Percentiles rank a stretch among this genome's conserved stretches.
These are phyloP conservation scores for Elaeis guineensis DNA, from an alignment of 176 grass and related monocot genomes.

Conservation along the genomic window DNA sequence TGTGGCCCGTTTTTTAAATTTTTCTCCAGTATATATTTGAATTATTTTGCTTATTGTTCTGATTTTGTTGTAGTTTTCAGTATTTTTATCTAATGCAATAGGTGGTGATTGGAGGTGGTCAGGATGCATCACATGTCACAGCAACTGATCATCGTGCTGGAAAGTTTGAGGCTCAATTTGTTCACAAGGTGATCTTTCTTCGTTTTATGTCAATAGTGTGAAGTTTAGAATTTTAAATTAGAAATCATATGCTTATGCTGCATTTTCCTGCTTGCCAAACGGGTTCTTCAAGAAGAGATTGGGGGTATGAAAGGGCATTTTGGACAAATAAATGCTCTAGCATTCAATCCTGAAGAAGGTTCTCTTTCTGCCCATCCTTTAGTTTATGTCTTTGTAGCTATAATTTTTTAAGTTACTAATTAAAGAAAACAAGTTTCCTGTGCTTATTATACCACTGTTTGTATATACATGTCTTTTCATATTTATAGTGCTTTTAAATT, in stretches of 20 bases:
- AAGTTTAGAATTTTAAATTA: background rate
- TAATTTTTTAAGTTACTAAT: too few species aligned
- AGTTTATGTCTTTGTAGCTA: too few species aligned
- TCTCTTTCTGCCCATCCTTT: background rate
- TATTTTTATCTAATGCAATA: too few species aligned
- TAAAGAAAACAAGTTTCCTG: too few species aligned
- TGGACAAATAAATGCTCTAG: conserved; percentile 77
- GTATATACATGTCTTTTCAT: too few species aligned
- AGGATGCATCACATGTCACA: conserved; percentile 76
- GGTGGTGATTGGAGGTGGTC: conserved; percentile 75
- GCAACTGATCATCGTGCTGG: conserved; percentile 70
- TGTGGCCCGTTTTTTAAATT: too few species aligned
- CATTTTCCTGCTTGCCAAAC: background rate
- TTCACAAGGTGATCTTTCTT: conserved; percentile 45
- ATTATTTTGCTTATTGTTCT: too few species aligned
- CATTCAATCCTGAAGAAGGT: conserved; percentile 88
- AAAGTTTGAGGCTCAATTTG: conserved; percentile 94
- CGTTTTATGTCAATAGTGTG: background rate
- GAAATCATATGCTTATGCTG: too few species aligned
- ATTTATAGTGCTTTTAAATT: too few species aligned
- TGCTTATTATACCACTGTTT: too few species aligned
- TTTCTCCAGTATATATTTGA: too few species aligned
- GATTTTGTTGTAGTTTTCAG: too few species aligned
- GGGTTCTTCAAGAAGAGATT: conserved; percentile 94
- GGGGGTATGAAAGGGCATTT: conserved; percentile 89